These are phyloP conservation scores for Chionographis japonica DNA, from an alignment of 106 monocot genomes.

Conservation along the genomic window DNA sequence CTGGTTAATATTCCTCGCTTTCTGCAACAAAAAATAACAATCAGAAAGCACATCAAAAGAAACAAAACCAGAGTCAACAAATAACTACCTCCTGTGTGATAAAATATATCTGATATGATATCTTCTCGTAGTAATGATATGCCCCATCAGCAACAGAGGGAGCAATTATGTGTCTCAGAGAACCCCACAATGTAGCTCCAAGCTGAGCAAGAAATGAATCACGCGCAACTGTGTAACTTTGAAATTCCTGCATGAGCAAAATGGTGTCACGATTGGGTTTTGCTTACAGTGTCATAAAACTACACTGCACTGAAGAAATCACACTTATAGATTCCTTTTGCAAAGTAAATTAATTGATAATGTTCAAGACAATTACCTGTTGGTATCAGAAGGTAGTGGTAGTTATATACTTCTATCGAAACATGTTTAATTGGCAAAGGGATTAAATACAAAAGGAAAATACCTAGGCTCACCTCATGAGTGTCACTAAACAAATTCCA, in stretches of 20 bases:
- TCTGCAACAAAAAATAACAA: constrained; percentile 42
- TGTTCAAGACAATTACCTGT: too few relatives aligned
- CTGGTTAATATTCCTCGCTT: constrained; percentile 58
- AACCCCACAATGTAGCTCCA: constrained; percentile 85
- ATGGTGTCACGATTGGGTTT: background rate
- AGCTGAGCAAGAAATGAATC: constrained; percentile 96
- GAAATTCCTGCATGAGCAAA: constrained; percentile 38
- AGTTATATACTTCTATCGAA: too few relatives aligned
- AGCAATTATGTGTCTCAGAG: constrained; percentile 85
- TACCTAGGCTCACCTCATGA: constrained; percentile 47
- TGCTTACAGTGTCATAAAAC: too few relatives aligned
- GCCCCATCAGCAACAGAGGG: constrained; percentile 84
- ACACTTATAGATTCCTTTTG: too few relatives aligned
- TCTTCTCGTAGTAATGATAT: constrained; percentile 89
- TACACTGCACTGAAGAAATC: too few relatives aligned
- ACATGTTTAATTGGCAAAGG: background rate
- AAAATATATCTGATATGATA: constrained; percentile 95
- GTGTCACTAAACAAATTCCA: constrained; percentile 91
- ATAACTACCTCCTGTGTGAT: constrained; percentile 76
- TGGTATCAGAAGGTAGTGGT: too few relatives aligned
- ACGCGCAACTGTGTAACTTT: constrained; percentile 91
- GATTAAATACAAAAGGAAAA: background rate
- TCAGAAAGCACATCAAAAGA: constrained; percentile 7
- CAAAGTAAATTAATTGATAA: too few relatives aligned
- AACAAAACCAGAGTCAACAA: background rate